Conservation (phyloP, 768 basidiomycete species). For the Xerocomus spinulosus region DNA sequence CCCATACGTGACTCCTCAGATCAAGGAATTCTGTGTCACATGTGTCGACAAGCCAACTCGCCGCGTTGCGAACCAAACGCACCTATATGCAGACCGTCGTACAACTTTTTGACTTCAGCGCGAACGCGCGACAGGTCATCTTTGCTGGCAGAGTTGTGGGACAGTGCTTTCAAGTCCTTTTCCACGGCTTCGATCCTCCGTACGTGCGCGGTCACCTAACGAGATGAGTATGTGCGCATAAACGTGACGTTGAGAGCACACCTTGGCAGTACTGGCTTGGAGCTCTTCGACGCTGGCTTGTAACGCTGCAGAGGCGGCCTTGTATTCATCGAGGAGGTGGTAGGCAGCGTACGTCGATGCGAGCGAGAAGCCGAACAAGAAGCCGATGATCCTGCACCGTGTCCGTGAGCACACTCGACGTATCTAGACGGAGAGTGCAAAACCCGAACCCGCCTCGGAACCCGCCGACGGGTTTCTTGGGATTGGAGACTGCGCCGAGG, state of each 20-base stretch:
- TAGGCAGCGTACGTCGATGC: constrained; percentile 86
- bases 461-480: constrained; percentile 74
- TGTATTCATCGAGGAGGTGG: constrained; percentile 86
- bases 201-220: constrained; percentile 77
- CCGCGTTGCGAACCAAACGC: constrained; percentile 22
- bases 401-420: neutral
- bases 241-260: constrained; percentile 15
- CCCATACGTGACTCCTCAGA: constrained; percentile 78
- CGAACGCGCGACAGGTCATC: constrained; percentile 76
- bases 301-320: constrained; percentile 78
- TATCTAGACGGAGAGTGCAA: constrained; percentile 1
- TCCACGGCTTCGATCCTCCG: constrained; percentile 83
- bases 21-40: constrained; percentile 65
- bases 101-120: constrained; percentile 82
- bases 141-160: constrained; percentile 61
- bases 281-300: constrained; percentile 87
- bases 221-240: neutral
- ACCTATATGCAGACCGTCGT: constrained; percentile 81
- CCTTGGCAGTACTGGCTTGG: constrained; percentile 80
- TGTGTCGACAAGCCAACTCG: neutral
- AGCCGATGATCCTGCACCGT: constrained; percentile 64
- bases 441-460: constrained; percentile 56
- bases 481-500: constrained; percentile 49
- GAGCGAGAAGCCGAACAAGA: constrained; percentile 85
- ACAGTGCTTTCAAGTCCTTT: constrained; percentile 78